These are phyloP conservation scores for Fusarium siculi DNA, from an alignment of 2,329 filamentous ascomycete species.

Conservation along the genomic window DNA sequence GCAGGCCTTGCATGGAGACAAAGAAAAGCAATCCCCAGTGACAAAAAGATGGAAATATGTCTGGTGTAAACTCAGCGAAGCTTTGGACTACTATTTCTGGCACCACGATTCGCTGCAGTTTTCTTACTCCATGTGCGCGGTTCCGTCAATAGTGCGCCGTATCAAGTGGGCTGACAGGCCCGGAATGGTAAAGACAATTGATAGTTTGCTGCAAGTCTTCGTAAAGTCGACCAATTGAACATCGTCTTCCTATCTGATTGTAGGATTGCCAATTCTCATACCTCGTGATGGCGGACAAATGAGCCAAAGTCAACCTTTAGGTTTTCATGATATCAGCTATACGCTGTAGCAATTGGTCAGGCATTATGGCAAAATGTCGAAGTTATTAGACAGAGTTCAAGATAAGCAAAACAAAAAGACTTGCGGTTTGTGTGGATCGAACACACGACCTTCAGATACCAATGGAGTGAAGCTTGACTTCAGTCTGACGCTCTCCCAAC, in stretches of 20 bases:
- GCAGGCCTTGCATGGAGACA: not conserved
- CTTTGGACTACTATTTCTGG: rapidly evolving
- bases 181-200: not conserved
- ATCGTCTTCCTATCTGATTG: rapidly evolving
- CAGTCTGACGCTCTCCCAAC: conserved; percentile 18
- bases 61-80: rapidly evolving
- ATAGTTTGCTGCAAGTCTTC: not conserved
- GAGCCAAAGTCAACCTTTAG: no score
- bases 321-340: no score
- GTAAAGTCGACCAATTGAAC: not conserved
- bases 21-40: rapidly evolving
- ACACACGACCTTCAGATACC: not conserved
- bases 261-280: not conserved
- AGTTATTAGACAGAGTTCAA: no score
- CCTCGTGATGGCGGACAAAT: no score
- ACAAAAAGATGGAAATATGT: rapidly evolving
- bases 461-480: conserved; percentile 1
- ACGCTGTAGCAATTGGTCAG: no score
- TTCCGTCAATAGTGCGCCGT: not conserved
- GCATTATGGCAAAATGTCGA: no score
- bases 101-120: not conserved
- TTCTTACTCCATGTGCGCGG: not conserved
- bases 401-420: no score
- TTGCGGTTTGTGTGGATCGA: conserved; percentile 12
- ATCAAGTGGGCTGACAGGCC: not conserved